A percentile compares a stretch with the other conserved stretches of the same genome.
phyloP scores from a whole-genome alignment of 139 green algal species.

The Picocystis salinarum region DNA sequence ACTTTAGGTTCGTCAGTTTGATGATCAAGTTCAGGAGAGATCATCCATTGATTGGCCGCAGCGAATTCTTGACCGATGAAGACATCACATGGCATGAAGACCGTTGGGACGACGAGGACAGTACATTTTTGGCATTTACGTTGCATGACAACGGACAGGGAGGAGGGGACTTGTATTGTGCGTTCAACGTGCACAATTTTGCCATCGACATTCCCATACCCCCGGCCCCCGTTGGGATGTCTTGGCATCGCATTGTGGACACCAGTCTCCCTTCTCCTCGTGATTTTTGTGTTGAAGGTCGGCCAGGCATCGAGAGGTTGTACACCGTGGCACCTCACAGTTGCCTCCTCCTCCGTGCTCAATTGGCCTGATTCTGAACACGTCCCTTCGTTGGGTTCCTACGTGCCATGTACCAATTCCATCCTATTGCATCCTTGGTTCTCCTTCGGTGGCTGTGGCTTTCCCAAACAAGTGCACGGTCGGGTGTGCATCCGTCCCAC shows the following conservation, averaged over 20 bases:
- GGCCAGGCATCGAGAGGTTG: neutral
- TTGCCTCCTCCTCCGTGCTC: neutral
- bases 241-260: constrained; percentile 74
- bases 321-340: neutral
- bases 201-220: constrained; percentile 36
- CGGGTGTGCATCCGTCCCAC: too few relatives aligned
- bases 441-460: too few relatives aligned
- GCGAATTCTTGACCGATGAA: constrained; percentile 40
- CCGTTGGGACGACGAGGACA: constrained; percentile 79
- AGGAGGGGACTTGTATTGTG: constrained; percentile 60
- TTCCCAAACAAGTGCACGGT: too few relatives aligned
- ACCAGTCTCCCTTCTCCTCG: constrained; percentile 74
- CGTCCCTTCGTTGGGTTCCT: too few relatives aligned
- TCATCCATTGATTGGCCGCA: constrained; percentile 59
- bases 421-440: too few relatives aligned
- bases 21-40: constrained; percentile 57
- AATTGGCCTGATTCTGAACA: too few relatives aligned
- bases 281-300: constrained; percentile 37
- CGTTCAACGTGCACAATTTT: constrained; percentile 82
- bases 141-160: constrained; percentile 43
- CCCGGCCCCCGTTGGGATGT: constrained; percentile 28
- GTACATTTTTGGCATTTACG: constrained; percentile 82
- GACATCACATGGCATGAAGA: constrained; percentile 96
- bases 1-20: constrained; percentile 29
- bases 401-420: too few relatives aligned